Conservation (phyloP, 305 asterid genomes). For the Solanum hybrid region DNA sequence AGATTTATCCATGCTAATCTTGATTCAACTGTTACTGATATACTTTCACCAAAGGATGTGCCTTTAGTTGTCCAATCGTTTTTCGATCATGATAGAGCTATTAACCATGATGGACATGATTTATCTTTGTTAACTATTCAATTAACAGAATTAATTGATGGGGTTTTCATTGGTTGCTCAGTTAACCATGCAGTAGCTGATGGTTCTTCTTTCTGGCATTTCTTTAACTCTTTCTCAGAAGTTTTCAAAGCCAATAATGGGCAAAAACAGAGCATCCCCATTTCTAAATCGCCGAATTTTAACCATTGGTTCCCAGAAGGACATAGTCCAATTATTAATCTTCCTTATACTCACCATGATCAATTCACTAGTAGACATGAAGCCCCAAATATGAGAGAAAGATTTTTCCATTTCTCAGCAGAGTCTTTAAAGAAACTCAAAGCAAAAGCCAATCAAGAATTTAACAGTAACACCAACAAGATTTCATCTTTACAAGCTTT, state of each 20-base stretch:
- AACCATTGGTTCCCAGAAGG: conserved; percentile 28
- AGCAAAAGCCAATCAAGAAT: conserved; percentile 22
- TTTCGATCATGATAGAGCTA: conserved; percentile 25
- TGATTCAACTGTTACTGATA: conserved; percentile 9
- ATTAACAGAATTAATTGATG: conserved; percentile 26
- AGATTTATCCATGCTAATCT: conserved; percentile 21
- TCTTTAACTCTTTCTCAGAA: conserved; percentile 22
- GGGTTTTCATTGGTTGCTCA: conserved; percentile 30
- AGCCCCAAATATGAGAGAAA: conserved; percentile 15
- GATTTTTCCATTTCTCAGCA: conserved; percentile 22
- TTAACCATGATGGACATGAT: conserved; percentile 29
- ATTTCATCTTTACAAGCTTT: conserved; percentile 25
- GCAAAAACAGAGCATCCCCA: not conserved
- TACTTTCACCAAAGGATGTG: conserved; percentile 24
- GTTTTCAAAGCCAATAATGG: conserved; percentile 9
- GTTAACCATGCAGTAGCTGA: conserved; percentile 21
- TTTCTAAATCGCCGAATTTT: conserved; percentile 22
- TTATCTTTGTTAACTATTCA: conserved; percentile 23
- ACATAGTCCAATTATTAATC: conserved; percentile 13
- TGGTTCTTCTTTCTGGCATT: conserved; percentile 32
- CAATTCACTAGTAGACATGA: conserved; percentile 13
- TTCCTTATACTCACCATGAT: conserved; percentile 17
- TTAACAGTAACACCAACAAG: conserved; percentile 6
- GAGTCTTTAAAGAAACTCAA: conserved; percentile 18
- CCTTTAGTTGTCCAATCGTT: conserved; percentile 23